Base-by-base conservation (phyloP, 257 asterid genomes). In the Capsicum chinense region DNA sequence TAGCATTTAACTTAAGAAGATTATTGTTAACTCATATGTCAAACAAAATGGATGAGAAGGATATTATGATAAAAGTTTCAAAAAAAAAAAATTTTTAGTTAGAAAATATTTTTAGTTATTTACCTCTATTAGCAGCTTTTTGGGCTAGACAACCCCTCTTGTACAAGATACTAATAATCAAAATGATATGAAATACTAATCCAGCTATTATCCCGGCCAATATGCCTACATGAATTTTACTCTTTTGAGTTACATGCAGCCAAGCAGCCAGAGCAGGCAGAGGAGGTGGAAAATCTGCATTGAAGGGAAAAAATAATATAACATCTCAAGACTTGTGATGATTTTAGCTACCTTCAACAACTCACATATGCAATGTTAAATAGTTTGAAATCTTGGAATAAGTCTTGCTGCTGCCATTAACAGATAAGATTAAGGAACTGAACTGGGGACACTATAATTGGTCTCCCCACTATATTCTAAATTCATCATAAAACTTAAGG, bases 251-350 rank as follows among this genome's bases (percentile, higher is more conserved):
- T 88, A 86, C 87, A 54, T 86, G 87, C 69, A 39, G 79, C 8
- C 1, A 7, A 39, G 56, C 35, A 69, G 79, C 56, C 74, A 67
- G 73, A 64, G 86, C 89, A 52, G 86, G 87, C 79, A 93, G 87
- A 84, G 96, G 97, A 68, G 96, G 97, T 66, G 85, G 85, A 85
- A 95, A 95, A 85, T 95, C 98, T 95, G 93, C 87, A 81, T 1
- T 50, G 63, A 14, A 35, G 33, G 44, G 10, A 5, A 78, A 78
- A 9, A 54, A 33, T 35, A 78, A 54, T 54, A 26, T 52, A 47
- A 76, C 19, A 76, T 52, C 81, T 76, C 81, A 7, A 7, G 19
- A 52, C 47, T 50, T 76, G 19, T 50, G 81, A 76, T 13, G 2
- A 52, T 50, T 21, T 74, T 21, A 21, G 62, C 62, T 11, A 56